Base-by-base conservation (phyloP, 2,329 filamentous ascomycete genomes). In the Colletotrichum caudatum region DNA sequence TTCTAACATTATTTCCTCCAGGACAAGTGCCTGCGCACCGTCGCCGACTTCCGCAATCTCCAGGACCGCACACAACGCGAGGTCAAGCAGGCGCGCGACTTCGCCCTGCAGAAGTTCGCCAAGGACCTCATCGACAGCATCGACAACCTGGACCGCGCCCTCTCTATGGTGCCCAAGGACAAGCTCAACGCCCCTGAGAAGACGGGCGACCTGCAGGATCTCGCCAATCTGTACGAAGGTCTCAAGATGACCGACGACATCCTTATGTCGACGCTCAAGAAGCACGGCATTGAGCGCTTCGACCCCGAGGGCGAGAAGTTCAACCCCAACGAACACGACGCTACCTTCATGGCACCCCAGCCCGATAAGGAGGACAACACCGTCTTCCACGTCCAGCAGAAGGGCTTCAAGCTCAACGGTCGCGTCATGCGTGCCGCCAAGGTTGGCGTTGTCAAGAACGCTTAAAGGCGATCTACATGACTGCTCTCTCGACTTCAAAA, bases 21-120 rank as follows among this genome's bases (percentile, higher is more conserved):
- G 96, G 96, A 98, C 84, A 96, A 94, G 86, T 97, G 94, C 83
- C 89, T 98, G 74, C 95, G 96, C 81, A 93, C 93, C 66, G 91
- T 98, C 75, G 96, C 96, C 84, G 96, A 99, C 78, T 98, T 97
- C 89, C 94, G 94, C 81, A 99, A 98, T 85, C 93, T 99, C 63
- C 95, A 98, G 86, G 94, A 98, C 79, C 94, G 96, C 79, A 97
- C 94, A 54, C 89, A 92, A 81, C 94, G 96, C 79, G 96, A 99
- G 76, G 92, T 97, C 81, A 93, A 96, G 83, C 84, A 89, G 26
- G 94, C 95, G 26, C 92, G 92, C 77, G 93, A 97, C 84, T 99
- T 97, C 78, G 96, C 95, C 78, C 96, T 99, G 78, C 94, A 97
- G 81, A 94, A 92, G 76, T 98, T 99, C 84, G 94, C 95, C 79